phyloP scores from a whole-genome alignment of 495 filamentous ascomycete genomes.

The Podospora bellae-mahoneyi region DNA sequence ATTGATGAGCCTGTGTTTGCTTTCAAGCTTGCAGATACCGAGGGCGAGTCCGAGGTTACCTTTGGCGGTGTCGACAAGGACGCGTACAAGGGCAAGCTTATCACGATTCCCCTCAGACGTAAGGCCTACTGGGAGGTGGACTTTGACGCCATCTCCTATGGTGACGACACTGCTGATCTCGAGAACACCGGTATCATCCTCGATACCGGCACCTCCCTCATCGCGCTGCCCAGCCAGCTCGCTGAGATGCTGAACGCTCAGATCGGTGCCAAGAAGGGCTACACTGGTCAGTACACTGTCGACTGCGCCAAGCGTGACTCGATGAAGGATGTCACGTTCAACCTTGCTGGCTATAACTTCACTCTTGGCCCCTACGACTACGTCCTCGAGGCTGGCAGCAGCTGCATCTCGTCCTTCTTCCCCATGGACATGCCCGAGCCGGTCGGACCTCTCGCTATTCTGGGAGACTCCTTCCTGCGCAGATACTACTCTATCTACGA shows the following conservation, averaged over 20 bases:
- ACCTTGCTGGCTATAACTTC: constrained; percentile 83
- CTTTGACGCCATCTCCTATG: constrained; percentile 85
- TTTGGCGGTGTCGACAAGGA: constrained; percentile 88
- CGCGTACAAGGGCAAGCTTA: constrained; percentile 87
- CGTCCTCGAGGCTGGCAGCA: constrained; percentile 90
- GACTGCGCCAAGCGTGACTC: constrained; percentile 80
- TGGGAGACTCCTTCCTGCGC: constrained; percentile 96
- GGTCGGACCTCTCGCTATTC: constrained; percentile 87
- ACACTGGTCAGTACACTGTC: constrained; percentile 89
- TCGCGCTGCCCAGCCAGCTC: constrained; percentile 86
- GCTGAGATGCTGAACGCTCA: constrained; percentile 97
- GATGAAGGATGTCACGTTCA: constrained; percentile 87
- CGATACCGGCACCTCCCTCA: constrained; percentile 97
- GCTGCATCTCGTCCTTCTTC: constrained; percentile 96
- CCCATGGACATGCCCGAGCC: constrained; percentile 96
- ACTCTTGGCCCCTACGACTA: constrained; percentile 87
- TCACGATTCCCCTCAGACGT: constrained; percentile 87
- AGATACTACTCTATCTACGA: constrained; percentile 98
- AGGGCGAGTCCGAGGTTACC: constrained; percentile 77
- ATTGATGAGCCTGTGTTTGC: constrained; percentile 92
- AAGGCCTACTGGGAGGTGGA: constrained; percentile 99
- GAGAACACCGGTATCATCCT: constrained; percentile 94
- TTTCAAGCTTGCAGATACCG: constrained; percentile 82
- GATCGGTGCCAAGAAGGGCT: constrained; percentile 96
- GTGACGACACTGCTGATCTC: constrained; percentile 75